Evolutionary conservation across 1,139 yeast genomes (phyloP).

Genomic region (Magnusiomyces tetraspermus): DNA sequence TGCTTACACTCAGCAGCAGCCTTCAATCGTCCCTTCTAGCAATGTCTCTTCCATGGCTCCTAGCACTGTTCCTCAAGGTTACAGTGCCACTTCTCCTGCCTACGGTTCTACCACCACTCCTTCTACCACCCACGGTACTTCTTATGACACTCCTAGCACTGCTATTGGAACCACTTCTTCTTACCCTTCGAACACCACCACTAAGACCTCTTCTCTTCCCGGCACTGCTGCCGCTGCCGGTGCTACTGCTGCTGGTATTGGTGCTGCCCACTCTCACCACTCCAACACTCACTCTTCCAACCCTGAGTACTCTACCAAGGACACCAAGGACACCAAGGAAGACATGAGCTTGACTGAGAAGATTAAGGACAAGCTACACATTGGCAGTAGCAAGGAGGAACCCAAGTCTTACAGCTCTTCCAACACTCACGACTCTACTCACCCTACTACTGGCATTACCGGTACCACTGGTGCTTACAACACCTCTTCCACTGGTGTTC

Average conservation of each 20-base stretch:
- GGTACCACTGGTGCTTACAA: slow-evolving; percentile 8
- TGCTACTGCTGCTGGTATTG: not conserved
- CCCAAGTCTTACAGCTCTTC: not conserved
- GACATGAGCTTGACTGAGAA: slow-evolving; percentile 8
- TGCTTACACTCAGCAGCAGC: too few species aligned
- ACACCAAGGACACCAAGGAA: not conserved
- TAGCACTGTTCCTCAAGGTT: not conserved
- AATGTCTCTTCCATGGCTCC: not conserved
- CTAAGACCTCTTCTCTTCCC: not conserved
- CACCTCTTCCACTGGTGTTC: not conserved
- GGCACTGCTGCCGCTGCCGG: not conserved
- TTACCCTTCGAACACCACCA: not conserved
- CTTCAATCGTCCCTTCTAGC: not conserved
- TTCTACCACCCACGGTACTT: not conserved
- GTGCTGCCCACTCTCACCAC: not conserved
- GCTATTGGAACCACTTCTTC: slow-evolving; percentile 3
- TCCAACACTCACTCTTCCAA: too few species aligned
- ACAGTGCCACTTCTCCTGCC: not conserved
- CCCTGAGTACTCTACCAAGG: not conserved
- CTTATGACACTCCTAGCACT: slow-evolving; percentile 3
- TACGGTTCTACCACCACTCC: not conserved
- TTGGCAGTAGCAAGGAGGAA: slow-evolving; percentile 8
- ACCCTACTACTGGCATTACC: slow-evolving; percentile 10
- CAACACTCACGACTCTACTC: not conserved
- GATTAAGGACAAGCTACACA: slow-evolving; percentile 13